Evolutionary conservation across 176 grass and related monocot genomes (phyloP), one percentile per base, ranked within the genome.

Genomic region (Avena eriantha): DNA sequence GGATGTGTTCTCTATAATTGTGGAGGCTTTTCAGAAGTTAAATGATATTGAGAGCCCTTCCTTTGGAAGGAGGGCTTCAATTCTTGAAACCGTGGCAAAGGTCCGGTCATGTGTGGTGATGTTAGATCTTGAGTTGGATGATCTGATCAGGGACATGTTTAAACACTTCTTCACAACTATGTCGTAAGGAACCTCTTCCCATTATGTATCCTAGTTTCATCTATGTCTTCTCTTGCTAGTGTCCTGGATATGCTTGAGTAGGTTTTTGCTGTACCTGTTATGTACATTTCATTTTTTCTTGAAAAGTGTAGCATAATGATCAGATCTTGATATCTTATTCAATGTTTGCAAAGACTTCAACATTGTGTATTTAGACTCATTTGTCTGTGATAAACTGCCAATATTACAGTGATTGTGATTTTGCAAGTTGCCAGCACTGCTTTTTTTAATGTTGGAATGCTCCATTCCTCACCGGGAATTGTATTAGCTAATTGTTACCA

Each of bases 31-130:
- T 80, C 21, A 87, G 71, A 79, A 91, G 45, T 69, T 99, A 31
- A 90, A 97, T 83, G 92, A 99, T 58, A 73, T 87, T 8, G 76
- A 92, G 7, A 86, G 83, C 70, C 90, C 87, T 2, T 89, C 76
- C 5, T 94, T 89, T 69, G 10, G 1, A 19, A 94, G 87, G 73
- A 94, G 89, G 80, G 87, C 84, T 76, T 87, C 92, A 48, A 93
- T 99, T 90, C 94, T 99, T 49, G 94, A 99, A 77, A 99, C 97
- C 4, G 90, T 97, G 51, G 92, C 97, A 53, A 97, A 97, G 78
- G 92, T 97, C 35, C 91, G 92, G 15, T 97, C 92, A 48, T 99
- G 97, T 22, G 94, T 99, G 72, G 87, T 99, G 56, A 99, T 99
- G 97, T 87, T 99, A 51, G 97, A 99, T 72, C 92, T 99, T 51